A percentile compares a stretch with the other conserved stretches of the same genome.
phyloP scores from a whole-genome alignment of 116 monocot species.

The Iris pallida region DNA sequence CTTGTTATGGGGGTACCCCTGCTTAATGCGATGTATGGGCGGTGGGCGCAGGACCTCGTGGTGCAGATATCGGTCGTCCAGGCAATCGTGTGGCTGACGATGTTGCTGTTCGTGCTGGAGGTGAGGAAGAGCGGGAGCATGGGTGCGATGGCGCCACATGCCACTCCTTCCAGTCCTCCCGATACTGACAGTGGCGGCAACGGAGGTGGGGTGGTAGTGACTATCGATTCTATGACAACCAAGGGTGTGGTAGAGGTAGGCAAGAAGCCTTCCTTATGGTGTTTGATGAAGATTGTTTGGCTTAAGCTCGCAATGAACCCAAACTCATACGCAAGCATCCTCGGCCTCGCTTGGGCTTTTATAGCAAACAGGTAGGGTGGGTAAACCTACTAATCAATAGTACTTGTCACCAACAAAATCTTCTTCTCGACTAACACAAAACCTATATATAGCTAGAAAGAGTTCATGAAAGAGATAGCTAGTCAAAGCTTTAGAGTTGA shows the following conservation, averaged over 20 bases:
- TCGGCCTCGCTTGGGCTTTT: constrained; percentile 63
- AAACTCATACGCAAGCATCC: constrained; percentile 51
- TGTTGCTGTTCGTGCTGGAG: constrained; percentile 60
- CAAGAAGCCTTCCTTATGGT: constrained; percentile 21
- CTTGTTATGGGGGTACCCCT: constrained; percentile 71
- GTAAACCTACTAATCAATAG: no score
- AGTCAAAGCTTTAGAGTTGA: no score
- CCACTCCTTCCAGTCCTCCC: constrained; percentile 39
- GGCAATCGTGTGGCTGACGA: constrained; percentile 45
- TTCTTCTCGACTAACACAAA: constrained; percentile 25
- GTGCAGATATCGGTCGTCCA: constrained; percentile 67
- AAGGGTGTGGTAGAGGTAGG: constrained; percentile 8
- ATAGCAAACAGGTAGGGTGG: constrained; percentile 39
- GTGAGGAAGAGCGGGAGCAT: constrained; percentile 24
- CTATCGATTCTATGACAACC: constrained; percentile 28
- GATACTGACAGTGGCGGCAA: constrained; percentile 15
- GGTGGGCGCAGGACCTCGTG: constrained; percentile 39
- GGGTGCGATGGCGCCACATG: not conserved
- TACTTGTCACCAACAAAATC: constrained; percentile 31
- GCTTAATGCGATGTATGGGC: constrained; percentile 64
- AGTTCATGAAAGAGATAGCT: no score
- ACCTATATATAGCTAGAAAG: no score
- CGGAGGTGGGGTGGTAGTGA: not conserved
- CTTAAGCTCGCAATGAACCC: constrained; percentile 64
- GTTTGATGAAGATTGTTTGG: constrained; percentile 48